Evolutionary conservation across 768 basidiomycete species (phyloP), one percentile per base, ranked within the genome.

Genomic region (Lactarius vividus): DNA sequence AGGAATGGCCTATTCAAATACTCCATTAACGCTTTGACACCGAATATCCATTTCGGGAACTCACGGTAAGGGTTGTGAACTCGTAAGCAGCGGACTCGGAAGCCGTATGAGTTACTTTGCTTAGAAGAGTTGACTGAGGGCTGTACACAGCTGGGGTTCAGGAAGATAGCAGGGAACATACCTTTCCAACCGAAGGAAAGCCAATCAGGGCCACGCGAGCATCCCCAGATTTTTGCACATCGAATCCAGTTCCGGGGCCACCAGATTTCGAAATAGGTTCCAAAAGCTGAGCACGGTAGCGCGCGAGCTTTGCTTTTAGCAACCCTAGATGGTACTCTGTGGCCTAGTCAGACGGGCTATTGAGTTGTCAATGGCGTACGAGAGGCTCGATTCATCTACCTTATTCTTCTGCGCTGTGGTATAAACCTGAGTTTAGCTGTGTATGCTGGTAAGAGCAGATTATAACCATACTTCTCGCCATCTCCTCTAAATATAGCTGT

Each of bases 121-220:
- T 88, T 31, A 98, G 81, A 39, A 98, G 82, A 1, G 97, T 98
- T 10, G 94, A 96, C 87, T 98, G 70, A 54, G 49, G 57, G 57
- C 37, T 57, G 60, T 66, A 63, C 59, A 72, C 33, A 23, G 39
- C 46, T 26, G 5, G 49, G 7, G 26, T 52, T 15, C 62, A 23
- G 23, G 26, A 42, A 53, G 15, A 64, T 64, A 23, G 54, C 18
- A 59, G 15, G 52, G 52, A 44, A 26, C 72, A 37, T 68, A 84
- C 89, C 83, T 92, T 92, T 73, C 96, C 96, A 56, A 97, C 94
- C 6, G 95, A 96, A 0, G 96, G 96, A 77, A 98, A 97, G 10
- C 96, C 96, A 55, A 97, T 97, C 62, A 97, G 79, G 26, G 94
- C 92, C 28, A 96, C 90, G 73, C 94, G 81, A 49, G 94, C 94